phyloP scores from a whole-genome alignment of 2,329 filamentous ascomycete species.

The Sporothrix brasiliensis region DNA sequence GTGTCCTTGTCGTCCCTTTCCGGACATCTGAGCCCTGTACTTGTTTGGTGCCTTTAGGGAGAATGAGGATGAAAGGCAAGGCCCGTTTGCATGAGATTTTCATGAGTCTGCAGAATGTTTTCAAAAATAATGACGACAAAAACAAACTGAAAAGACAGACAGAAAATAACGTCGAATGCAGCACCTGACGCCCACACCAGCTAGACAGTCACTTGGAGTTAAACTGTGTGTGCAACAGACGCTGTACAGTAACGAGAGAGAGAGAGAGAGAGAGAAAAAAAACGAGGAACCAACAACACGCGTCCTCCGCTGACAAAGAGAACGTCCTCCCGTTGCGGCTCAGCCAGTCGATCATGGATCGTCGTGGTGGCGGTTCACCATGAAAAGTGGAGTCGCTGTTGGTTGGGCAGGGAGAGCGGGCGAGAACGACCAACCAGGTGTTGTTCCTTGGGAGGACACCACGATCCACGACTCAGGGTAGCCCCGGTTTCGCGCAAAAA shows the following conservation, averaged over 20 bases:
- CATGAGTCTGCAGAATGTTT: no score
- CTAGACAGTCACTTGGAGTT: slow-evolving; percentile 17
- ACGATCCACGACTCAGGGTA: background rate
- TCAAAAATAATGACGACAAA: background rate
- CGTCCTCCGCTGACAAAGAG: background rate
- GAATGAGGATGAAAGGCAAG: no score
- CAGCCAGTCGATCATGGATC: slow-evolving; percentile 18
- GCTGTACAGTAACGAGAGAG: background rate
- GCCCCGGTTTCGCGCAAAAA: background rate
- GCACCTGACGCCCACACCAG: background rate
- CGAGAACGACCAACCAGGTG: slow-evolving; percentile 9
- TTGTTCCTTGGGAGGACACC: background rate
- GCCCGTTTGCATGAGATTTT: no score
- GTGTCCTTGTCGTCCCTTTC: slow-evolving; percentile 19
- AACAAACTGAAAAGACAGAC: background rate
- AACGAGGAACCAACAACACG: background rate
- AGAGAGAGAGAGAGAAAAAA: background rate
- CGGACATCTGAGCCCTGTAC: background rate
- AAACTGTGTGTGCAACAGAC: slow-evolving; percentile 16
- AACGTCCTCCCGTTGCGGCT: slow-evolving; percentile 3
- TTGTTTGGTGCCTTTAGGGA: background rate
- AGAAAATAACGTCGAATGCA: background rate
- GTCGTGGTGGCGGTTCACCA: background rate
- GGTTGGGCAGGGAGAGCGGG: slow-evolving; percentile 13
- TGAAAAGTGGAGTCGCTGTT: background rate